These are phyloP conservation scores for Avena eriantha DNA, from an alignment of 176 grass and related monocot species.

Conservation along the genomic window DNA sequence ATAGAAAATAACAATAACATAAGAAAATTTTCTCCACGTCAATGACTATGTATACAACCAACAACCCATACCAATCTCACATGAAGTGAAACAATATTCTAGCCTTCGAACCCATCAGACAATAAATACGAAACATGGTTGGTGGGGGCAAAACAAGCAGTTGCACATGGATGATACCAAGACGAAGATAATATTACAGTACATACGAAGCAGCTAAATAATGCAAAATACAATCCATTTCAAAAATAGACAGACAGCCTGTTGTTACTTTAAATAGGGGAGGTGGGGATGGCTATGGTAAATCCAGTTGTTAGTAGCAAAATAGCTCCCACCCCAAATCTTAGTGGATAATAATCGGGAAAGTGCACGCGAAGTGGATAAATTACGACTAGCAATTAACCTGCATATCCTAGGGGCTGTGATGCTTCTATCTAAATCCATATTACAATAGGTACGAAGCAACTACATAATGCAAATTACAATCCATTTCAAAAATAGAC, in stretches of 20 bases:
- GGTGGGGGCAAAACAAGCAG: not conserved
- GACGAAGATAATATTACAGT: not conserved
- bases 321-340: not conserved
- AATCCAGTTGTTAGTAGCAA: not conserved
- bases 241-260: not conserved
- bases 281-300: not conserved
- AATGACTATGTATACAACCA: not conserved
- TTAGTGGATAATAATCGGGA: not conserved
- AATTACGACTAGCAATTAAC: not conserved
- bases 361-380: not conserved
- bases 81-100: not conserved
- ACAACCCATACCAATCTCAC: not conserved
- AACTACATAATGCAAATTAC: not conserved
- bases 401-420: not conserved
- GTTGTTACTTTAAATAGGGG: not conserved
- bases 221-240: not conserved
- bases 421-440: not conserved
- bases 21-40: not conserved
- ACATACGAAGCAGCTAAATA: not conserved
- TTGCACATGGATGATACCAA: slow-evolving; percentile 22
- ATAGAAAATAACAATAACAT: not conserved
- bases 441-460: not conserved
- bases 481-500: not conserved
- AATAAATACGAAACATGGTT: not conserved
- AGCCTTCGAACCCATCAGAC: not conserved